Evolutionary conservation across 306 rosid species (phyloP), one percentile per base, ranked within the genome.

Genomic region (Acacia confusa): DNA sequence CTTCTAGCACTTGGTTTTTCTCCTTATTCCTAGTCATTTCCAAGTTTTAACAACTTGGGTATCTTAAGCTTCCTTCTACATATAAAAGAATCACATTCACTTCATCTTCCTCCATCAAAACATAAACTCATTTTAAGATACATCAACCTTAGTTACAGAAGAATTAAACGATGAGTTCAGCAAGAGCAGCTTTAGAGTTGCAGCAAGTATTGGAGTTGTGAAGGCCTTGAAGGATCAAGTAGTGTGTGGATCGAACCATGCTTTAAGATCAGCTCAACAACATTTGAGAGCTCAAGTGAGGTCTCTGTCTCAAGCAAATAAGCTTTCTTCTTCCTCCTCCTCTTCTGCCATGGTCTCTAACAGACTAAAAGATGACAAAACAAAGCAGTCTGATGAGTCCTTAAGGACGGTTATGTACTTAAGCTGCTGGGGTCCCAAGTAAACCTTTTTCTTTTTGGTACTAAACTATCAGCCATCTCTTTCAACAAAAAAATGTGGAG

Each of bases 401-500:
- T 14, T 65, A 17, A 30, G 43, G 22, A 65, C 70, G 6, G 43
- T 63, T 40, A 65, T 65, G 70, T 65, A 65, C 70, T 32, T 30
- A 6, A 65, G 43, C 22, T 15, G 70, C 41, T 65, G 70, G 70
- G 70, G 70, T 65, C 70, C 70, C 70, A 65, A 65, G 44, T 65
- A 30, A 16, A 30, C 9, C 2, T 17, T 15, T 7, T 15, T 50
- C 0, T 50, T 6, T 57, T 57, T 57, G 22, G 64, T n/a, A n/a
- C 9, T 57, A 15, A 57, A n/a, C 64, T 32, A 6, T 32, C 13
- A 32, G 12, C 17, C 70, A 15, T 34, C 43, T 32, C 40, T 64
- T 30, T 16, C 43, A 30, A 28, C 70, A 64, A 63, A 25, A 17
- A 43, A 44, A 53, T 1, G 8, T 30, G 43, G 70, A 17, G 5